Conservation (phyloP, 1,284 basidiomycete genomes). For the Cystobasidium pallidum region DNA sequence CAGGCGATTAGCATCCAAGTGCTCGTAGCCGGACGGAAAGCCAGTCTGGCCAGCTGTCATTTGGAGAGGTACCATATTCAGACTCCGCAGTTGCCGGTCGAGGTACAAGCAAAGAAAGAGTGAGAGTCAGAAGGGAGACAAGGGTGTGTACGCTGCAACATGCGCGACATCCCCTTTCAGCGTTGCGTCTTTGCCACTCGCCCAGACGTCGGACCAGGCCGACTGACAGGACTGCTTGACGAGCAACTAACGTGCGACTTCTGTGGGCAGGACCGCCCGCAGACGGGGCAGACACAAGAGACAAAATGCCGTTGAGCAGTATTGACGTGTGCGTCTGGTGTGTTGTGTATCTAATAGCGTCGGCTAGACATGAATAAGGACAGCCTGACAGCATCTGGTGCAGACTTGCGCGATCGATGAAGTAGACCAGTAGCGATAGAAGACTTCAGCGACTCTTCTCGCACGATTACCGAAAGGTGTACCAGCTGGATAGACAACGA, state of each 20-base stretch:
- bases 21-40: slow-evolving; percentile 25
- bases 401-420: no score
- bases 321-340: no score
- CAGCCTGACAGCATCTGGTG: no score
- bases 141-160: background rate
- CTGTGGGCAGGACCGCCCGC: background rate
- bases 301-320: no score
- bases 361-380: no score
- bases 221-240: background rate
- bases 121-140: background rate
- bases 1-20: slow-evolving; percentile 21
- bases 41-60: background rate
- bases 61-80: background rate
- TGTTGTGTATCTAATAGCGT: no score
- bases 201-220: background rate
- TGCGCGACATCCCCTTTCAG: background rate
- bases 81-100: background rate
- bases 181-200: background rate
- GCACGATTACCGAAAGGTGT: no score
- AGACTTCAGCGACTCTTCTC: no score
- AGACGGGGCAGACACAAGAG: no score
- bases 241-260: no score
- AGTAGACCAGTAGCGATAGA: no score
- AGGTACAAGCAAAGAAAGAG: background rate
- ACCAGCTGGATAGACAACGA: no score